phyloP scores from a whole-genome alignment of 1,284 basidiomycete genomes.

The Meira nashicola region DNA sequence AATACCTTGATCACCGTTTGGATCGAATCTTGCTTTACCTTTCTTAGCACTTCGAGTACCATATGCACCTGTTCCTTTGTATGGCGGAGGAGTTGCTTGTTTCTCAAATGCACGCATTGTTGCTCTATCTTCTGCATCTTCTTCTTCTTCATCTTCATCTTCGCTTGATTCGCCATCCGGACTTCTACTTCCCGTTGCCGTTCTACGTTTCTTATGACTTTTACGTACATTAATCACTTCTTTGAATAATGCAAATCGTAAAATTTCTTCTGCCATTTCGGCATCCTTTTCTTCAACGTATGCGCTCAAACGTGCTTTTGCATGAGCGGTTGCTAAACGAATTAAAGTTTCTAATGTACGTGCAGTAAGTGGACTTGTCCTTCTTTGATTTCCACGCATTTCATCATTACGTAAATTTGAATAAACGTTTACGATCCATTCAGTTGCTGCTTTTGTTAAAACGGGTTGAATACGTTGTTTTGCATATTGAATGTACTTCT shows the following conservation, averaged over 20 bases:
- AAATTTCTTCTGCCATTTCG: slow-evolving; percentile 83
- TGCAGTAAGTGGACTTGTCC: slow-evolving; percentile 95
- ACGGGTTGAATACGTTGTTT: slow-evolving; percentile 70
- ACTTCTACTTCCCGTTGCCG: slow-evolving; percentile 24
- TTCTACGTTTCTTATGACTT: slow-evolving; percentile 57
- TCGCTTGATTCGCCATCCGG: slow-evolving; percentile 33
- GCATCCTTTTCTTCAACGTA: slow-evolving; percentile 85
- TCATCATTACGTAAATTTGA: slow-evolving; percentile 87
- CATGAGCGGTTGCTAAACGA: slow-evolving; percentile 94
- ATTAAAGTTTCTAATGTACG: slow-evolving; percentile 98
- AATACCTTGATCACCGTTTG: slow-evolving; percentile 1
- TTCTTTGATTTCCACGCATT: slow-evolving; percentile 80
- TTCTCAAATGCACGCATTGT: slow-evolving; percentile 23
- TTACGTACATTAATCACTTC: slow-evolving; percentile 69
- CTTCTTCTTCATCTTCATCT: slow-evolving; percentile 57
- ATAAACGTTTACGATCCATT: slow-evolving; percentile 90
- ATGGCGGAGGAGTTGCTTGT: slow-evolving; percentile 2
- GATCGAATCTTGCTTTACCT: background rate
- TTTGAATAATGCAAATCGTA: slow-evolving; percentile 95
- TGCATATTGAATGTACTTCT: slow-evolving; percentile 98
- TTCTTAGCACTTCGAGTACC: slow-evolving; percentile 28
- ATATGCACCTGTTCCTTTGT: slow-evolving; percentile 31
- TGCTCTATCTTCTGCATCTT: slow-evolving; percentile 50
- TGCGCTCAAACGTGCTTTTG: slow-evolving; percentile 82
- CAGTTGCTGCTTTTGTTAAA: slow-evolving; percentile 86